Percentiles rank a stretch among this genome's conserved stretches.
Evolutionary conservation across 2,329 filamentous ascomycete species (phyloP).

Genomic region (Venturia carpophila): DNA sequence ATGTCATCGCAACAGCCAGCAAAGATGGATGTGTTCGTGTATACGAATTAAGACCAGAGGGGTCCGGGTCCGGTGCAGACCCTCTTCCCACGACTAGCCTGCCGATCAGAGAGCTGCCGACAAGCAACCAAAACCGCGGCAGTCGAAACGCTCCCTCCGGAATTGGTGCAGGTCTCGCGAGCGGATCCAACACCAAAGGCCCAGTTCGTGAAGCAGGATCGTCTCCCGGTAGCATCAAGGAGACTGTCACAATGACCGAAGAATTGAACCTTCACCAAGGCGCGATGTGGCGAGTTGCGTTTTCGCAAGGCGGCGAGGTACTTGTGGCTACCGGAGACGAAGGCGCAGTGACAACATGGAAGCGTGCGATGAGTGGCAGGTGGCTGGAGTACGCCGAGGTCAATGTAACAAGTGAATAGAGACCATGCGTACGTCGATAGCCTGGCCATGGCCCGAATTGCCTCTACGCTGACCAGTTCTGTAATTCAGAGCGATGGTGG

Average conservation of each 20-base stretch:
- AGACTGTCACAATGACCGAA: conserved; percentile 56
- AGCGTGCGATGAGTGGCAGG: conserved; percentile 38
- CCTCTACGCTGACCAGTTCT: neutral
- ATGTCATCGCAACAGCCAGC: conserved; percentile 83
- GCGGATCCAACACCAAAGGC: conserved; percentile 34
- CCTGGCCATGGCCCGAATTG: neutral
- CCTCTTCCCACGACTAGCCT: neutral
- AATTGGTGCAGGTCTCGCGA: conserved; percentile 46
- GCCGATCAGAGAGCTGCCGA: conserved; percentile 13
- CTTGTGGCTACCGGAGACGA: conserved; percentile 71
- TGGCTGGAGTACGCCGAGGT: conserved; percentile 39
- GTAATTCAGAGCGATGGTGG: neutral
- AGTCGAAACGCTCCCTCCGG: conserved; percentile 39
- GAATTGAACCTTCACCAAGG: conserved; percentile 59
- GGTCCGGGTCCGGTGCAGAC: neutral
- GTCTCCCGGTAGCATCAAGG: conserved; percentile 57
- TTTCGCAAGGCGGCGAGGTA: conserved; percentile 53
- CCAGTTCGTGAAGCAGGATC: conserved; percentile 43
- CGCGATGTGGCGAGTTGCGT: conserved; percentile 68
- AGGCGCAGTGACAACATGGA: conserved; percentile 49
- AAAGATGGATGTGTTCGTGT: conserved; percentile 86
- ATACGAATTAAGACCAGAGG: conserved; percentile 63
- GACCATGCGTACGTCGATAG: neutral
- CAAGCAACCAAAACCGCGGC: conserved; percentile 8
- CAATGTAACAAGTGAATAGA: conserved; percentile 4